Evolutionary conservation across 2,329 filamentous ascomycete species (phyloP).

Genomic region (Ophiostoma tasmaniense): DNA sequence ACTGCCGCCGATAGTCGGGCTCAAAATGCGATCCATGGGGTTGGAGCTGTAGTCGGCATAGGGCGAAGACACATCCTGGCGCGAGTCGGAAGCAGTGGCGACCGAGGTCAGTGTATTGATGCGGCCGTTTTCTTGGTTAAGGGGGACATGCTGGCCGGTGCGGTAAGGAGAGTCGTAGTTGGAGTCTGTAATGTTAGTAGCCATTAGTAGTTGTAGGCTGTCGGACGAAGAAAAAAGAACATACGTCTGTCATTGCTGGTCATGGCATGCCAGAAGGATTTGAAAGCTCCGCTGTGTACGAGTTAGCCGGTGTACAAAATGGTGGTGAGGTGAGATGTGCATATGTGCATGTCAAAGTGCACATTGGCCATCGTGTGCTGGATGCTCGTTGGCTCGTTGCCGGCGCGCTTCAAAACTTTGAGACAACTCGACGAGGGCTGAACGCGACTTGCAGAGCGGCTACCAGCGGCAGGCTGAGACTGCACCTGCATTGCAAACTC

Average conservation of each 20-base stretch:
- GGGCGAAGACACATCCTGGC: constrained; percentile 68
- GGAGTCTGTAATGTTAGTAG: constrained; percentile 55
- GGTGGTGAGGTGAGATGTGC: not conserved
- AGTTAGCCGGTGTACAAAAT: constrained; percentile 27
- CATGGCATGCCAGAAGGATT: constrained; percentile 92
- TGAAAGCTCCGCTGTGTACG: constrained; percentile 47
- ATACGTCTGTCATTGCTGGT: constrained; percentile 61
- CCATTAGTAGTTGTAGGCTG: not conserved
- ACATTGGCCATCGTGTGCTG: not conserved
- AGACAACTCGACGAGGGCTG: not conserved
- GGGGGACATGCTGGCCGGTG: constrained; percentile 79
- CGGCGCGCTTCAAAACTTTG: not conserved
- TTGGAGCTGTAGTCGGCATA: constrained; percentile 62
- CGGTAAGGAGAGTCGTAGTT: constrained; percentile 88
- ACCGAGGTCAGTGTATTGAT: constrained; percentile 79
- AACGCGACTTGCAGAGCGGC: not conserved
- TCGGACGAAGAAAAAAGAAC: constrained; percentile 25
- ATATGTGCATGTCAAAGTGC: not conserved
- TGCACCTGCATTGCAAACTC: constrained; percentile 3
- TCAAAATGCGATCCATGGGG: constrained; percentile 20
- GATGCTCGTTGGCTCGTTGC: not conserved
- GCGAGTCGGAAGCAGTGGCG: constrained; percentile 81
- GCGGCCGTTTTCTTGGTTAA: constrained; percentile 53
- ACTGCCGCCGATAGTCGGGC: constrained; percentile 9
- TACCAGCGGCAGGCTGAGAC: not conserved